These are phyloP conservation scores for Aspergillus sclerotiicarbonarius DNA, from an alignment of 495 filamentous ascomycete species.

Conservation along the genomic window DNA sequence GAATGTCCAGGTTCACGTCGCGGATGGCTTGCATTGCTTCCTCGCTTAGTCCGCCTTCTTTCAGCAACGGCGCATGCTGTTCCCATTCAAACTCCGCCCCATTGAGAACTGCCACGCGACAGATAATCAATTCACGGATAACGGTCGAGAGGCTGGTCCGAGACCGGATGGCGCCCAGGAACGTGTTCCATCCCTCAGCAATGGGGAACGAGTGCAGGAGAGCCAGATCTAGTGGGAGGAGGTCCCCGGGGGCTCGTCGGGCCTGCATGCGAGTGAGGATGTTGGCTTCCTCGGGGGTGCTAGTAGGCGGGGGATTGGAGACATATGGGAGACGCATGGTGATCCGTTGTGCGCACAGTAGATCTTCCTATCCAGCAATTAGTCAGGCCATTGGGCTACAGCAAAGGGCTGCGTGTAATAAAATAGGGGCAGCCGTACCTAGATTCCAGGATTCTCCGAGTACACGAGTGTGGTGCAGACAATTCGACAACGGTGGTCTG, in stretches of 20 bases:
- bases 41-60: conserved; percentile 44
- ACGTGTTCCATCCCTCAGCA: conserved; percentile 78
- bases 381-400: too few relatives aligned
- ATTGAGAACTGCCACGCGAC: conserved; percentile 71
- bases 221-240: conserved; percentile 69
- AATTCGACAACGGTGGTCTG: background rate
- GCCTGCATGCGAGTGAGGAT: conserved; percentile 61
- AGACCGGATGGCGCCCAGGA: conserved; percentile 72
- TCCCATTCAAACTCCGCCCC: conserved; percentile 77
- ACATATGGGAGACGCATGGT: conserved; percentile 74
- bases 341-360: background rate
- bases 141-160: conserved; percentile 57
- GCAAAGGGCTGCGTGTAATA: too few relatives aligned
- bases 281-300: conserved; percentile 42
- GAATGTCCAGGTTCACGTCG: conserved; percentile 27
- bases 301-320: conserved; percentile 52
- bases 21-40: conserved; percentile 47
- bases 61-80: conserved; percentile 67
- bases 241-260: conserved; percentile 60
- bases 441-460: background rate
- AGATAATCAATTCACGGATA: conserved; percentile 70
- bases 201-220: conserved; percentile 71
- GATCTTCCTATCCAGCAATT: background rate
- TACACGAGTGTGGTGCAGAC: too few relatives aligned
- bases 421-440: background rate